Evolutionary conservation across 2,329 filamentous ascomycete genomes (phyloP), one percentile per base, ranked within the genome.

Genomic region (Stagonosporopsis rhizophila): DNA sequence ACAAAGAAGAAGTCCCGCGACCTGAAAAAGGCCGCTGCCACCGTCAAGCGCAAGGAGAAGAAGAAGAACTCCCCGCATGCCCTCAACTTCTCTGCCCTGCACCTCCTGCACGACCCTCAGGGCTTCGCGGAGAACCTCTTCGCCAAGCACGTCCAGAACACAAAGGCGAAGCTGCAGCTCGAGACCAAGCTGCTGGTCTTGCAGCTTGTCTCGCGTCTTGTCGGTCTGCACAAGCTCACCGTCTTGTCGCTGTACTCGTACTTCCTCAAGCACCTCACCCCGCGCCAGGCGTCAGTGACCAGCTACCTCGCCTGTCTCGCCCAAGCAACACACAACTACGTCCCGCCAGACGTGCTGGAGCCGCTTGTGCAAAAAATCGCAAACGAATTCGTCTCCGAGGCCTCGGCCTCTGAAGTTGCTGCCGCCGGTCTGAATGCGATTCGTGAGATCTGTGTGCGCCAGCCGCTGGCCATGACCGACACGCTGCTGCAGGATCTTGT

Each of bases 341-440:
- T 99, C 0, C 95, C 95, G 0, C 94, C 94, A 0, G 95, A 99
- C 80, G 90, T 88, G 0, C 82, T 99, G 11, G 93, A 98, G 74
- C 94, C 95, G 0, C 80, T 98, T 4, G 82, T 99, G 2, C 89
- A 92, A 74, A 98, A 97, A 79, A 98, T 99, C 68, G 94, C 95
- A 28, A 97, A 98, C 71, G 95, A 99, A 75, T 99, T 99, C 71
- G 94, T 99, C 2, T 96, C 92, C 0, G 95, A 99, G 78, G 95
- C 92, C 1, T 88, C 93, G 0, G 93, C 95, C 0, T 85, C 90
- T 3, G 93, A 98, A 76, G 94, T 99, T 27, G 91, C 91, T 0
- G 89, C 93, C 4, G 94, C 95, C 4, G 95, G 94, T 70, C 82
- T 99, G 51, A 97, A 98, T 74, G 90, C 92, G 14, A 98, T 99